Evolutionary conservation across 2,329 filamentous ascomycete species (phyloP).

Genomic region (Cadophora luteo-olivacea): DNA sequence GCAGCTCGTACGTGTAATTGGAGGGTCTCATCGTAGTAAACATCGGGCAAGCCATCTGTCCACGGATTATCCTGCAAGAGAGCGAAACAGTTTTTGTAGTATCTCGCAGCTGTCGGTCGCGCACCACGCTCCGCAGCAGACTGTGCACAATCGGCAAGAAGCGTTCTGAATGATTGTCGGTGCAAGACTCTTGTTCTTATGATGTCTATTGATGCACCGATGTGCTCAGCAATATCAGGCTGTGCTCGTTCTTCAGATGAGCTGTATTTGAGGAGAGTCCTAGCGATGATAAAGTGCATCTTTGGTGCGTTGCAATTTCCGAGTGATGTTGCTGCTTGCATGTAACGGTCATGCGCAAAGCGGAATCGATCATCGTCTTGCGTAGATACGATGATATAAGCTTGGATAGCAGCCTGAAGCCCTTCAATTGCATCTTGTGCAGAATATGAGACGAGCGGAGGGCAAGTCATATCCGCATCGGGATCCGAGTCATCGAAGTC

Average conservation of each 20-base stretch:
- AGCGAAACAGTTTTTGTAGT: slow-evolving; percentile 76
- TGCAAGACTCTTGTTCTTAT: slow-evolving; percentile 70
- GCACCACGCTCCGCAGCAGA: slow-evolving; percentile 83
- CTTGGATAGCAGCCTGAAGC: slow-evolving; percentile 80
- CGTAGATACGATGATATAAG: slow-evolving; percentile 81
- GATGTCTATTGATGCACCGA: slow-evolving; percentile 77
- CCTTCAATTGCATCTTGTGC: slow-evolving; percentile 76
- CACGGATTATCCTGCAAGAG: slow-evolving; percentile 84
- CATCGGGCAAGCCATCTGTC: slow-evolving; percentile 72
- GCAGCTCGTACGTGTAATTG: slow-evolving; percentile 79
- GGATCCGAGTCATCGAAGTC: slow-evolving; percentile 55
- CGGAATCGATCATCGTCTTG: slow-evolving; percentile 87
- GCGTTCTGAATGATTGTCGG: slow-evolving; percentile 68
- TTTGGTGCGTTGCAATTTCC: slow-evolving; percentile 72
- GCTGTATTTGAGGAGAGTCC: slow-evolving; percentile 78
- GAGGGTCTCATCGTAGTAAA: slow-evolving; percentile 85
- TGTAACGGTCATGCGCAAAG: slow-evolving; percentile 88
- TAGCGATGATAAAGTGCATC: slow-evolving; percentile 92
- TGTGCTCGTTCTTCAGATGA: slow-evolving; percentile 64
- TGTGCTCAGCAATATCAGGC: slow-evolving; percentile 80
- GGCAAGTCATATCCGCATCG: slow-evolving; percentile 45
- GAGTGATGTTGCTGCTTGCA: slow-evolving; percentile 74
- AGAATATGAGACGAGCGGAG: slow-evolving; percentile 53
- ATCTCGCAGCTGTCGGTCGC: slow-evolving; percentile 80
- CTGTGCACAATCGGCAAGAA: slow-evolving; percentile 81